phyloP scores from a whole-genome alignment of 129 eudicot genomes.

The Logfia minima region DNA sequence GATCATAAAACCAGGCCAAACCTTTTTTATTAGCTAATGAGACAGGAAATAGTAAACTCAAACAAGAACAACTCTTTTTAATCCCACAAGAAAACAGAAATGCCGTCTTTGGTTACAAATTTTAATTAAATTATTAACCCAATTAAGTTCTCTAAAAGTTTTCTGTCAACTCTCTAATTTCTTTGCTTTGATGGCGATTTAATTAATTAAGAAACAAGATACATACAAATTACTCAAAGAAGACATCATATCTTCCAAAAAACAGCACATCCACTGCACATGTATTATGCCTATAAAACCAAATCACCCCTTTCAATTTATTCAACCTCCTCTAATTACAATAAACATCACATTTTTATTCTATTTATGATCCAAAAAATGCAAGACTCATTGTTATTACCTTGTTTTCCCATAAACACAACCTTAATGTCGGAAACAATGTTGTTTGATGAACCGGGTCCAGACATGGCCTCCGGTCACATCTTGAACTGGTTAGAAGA shows the following conservation, averaged over 20 bases:
- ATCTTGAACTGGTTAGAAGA: constrained; percentile 62
- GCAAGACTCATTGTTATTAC: constrained; percentile 30
- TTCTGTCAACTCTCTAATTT: constrained; percentile 19
- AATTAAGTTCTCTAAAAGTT: neutral
- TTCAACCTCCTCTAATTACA: constrained; percentile 21
- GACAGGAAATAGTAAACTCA: constrained; percentile 15
- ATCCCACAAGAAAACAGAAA: constrained; percentile 28
- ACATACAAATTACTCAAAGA: constrained; percentile 13
- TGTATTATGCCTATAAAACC: constrained; percentile 38
- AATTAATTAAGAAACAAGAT: constrained; percentile 15
- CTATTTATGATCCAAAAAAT: constrained; percentile 10
- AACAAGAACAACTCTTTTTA: constrained; percentile 21
- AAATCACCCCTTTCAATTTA: constrained; percentile 21
- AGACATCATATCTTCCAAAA: constrained; percentile 63
- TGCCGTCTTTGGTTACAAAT: constrained; percentile 34
- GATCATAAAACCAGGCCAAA: constrained; percentile 23
- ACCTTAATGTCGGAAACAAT: constrained; percentile 29
- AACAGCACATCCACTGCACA: constrained; percentile 54
- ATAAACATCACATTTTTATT: neutral
- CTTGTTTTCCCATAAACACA: constrained; percentile 25
- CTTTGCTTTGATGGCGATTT: neutral
- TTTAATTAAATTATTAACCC: constrained; percentile 10
- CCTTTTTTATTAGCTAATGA: constrained; percentile 12
- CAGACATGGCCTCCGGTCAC: constrained; percentile 51
- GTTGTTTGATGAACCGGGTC: constrained; percentile 52